Evolutionary conservation across 108 stramenopile species (phyloP).

Genomic region (Fistulifera pelliculosa): DNA sequence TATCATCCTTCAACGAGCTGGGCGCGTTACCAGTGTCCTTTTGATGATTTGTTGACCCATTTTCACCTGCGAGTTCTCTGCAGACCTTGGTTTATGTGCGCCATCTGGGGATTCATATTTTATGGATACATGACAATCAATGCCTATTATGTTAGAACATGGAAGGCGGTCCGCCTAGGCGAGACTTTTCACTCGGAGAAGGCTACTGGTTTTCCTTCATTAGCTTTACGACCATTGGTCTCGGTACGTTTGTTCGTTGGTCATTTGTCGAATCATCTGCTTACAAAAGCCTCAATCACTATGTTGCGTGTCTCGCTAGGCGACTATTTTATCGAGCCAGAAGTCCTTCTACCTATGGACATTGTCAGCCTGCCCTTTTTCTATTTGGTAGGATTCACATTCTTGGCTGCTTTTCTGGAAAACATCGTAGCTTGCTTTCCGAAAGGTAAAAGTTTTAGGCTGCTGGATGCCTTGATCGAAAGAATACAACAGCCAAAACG

Average conservation of each 20-base stretch:
- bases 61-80: slow-evolving; percentile 9
- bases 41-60: slow-evolving; percentile 27
- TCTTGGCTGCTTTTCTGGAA: slow-evolving; percentile 26
- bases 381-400: slow-evolving; percentile 34
- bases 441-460: no score
- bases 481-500: no score
- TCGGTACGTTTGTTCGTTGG: background rate
- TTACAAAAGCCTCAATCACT: slow-evolving; percentile 1
- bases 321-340: slow-evolving; percentile 41
- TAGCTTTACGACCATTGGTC: slow-evolving; percentile 25
- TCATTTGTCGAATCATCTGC: no score
- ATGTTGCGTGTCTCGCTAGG: slow-evolving; percentile 12
- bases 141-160: slow-evolving; percentile 7
- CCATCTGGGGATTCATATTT: slow-evolving; percentile 33
- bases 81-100: slow-evolving; percentile 6
- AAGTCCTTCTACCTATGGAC: slow-evolving; percentile 30
- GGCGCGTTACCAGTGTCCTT: slow-evolving; percentile 24
- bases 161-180: slow-evolving; percentile 9
- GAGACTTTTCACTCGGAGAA: slow-evolving; percentile 8
- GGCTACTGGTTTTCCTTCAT: slow-evolving; percentile 42
- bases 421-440: slow-evolving; percentile 11
- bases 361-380: slow-evolving; percentile 12
- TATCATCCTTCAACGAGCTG: slow-evolving; percentile 25
- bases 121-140: slow-evolving; percentile 22
- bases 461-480: no score